Percentiles rank a stretch among this genome's conserved stretches.
These are phyloP conservation scores for Peronospora destructor DNA, from an alignment of 352 stramenopile genomes.

Conservation along the genomic window DNA sequence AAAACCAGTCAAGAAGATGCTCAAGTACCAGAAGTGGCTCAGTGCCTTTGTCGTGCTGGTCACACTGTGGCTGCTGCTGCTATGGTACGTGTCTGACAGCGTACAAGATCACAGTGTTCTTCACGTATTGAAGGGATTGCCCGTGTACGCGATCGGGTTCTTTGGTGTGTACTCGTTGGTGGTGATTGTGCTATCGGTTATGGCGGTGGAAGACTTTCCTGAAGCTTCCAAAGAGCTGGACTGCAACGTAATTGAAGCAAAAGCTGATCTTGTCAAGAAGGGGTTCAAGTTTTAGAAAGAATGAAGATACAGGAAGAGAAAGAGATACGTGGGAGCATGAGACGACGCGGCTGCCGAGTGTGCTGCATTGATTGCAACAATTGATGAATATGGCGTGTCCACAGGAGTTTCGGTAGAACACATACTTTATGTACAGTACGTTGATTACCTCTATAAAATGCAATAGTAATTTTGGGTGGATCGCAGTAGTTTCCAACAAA, in stretches of 20 bases:
- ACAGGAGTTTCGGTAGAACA: constrained; percentile 2
- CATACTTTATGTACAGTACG: constrained; percentile 2
- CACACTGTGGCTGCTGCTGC: constrained; percentile 45
- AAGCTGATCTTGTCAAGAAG: constrained; percentile 51
- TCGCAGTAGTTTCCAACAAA: constrained; percentile 19
- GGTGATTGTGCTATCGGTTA: constrained; percentile 59
- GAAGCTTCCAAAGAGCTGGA: constrained; percentile 66
- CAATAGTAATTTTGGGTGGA: constrained; percentile 19
- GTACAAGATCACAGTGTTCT: constrained; percentile 35
- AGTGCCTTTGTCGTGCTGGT: constrained; percentile 38
- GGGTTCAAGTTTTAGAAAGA: constrained; percentile 41
- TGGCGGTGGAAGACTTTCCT: constrained; percentile 62
- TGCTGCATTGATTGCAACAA: background rate
- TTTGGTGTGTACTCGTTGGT: constrained; percentile 71
- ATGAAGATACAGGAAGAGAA: background rate
- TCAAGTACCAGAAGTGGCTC: constrained; percentile 80
- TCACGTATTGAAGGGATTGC: constrained; percentile 49
- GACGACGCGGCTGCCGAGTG: background rate
- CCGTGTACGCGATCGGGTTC: constrained; percentile 60
- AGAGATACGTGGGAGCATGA: background rate
- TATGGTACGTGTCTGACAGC: constrained; percentile 31
- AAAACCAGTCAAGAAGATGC: constrained; percentile 30
- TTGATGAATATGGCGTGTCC: constrained; percentile 7
- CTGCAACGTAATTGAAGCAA: constrained; percentile 54
- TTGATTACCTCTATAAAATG: background rate